Evolutionary conservation across 192 early-diverging fungal genomes (phyloP).

Genomic region (Spizellomyces sp.): DNA sequence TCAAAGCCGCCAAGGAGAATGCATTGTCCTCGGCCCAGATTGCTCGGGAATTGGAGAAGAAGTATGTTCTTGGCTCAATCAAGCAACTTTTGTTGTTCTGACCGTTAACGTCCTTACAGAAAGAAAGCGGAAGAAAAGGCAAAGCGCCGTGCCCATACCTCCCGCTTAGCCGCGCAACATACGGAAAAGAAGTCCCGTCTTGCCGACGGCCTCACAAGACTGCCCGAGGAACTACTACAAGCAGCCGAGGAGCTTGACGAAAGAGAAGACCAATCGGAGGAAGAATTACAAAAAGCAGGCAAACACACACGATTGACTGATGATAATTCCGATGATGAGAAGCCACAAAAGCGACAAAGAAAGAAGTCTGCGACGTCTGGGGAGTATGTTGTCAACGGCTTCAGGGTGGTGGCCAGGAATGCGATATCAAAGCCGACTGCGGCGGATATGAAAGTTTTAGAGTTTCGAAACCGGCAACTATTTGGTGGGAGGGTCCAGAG

Average conservation of each 20-base stretch:
- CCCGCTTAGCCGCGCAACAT: constrained; percentile 3
- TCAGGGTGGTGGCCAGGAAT: constrained; percentile 8
- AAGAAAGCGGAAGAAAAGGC: neutral
- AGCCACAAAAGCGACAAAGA: neutral
- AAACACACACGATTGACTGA: neutral
- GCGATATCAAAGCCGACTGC: neutral
- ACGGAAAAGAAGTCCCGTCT: neutral
- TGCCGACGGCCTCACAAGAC: neutral
- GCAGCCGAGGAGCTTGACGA: constrained; percentile 6
- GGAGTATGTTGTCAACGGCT: neutral
- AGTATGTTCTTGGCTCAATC: neutral
- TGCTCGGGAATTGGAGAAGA: constrained; percentile 8
- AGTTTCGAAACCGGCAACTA: neutral
- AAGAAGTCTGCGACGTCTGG: neutral
- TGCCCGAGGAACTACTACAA: constrained; percentile 7
- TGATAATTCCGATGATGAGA: constrained; percentile 4
- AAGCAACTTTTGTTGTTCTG: neutral
- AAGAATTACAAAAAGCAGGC: neutral
- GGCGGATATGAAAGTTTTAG: neutral
- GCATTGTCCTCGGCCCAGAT: neutral
- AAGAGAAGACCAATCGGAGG: neutral
- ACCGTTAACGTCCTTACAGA: neutral
- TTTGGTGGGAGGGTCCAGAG: neutral
- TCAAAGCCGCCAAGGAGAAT: neutral
- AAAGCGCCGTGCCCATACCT: neutral